Base-by-base conservation (phyloP, 1,284 basidiomycete genomes). In the Ceratobasidium sp. region DNA sequence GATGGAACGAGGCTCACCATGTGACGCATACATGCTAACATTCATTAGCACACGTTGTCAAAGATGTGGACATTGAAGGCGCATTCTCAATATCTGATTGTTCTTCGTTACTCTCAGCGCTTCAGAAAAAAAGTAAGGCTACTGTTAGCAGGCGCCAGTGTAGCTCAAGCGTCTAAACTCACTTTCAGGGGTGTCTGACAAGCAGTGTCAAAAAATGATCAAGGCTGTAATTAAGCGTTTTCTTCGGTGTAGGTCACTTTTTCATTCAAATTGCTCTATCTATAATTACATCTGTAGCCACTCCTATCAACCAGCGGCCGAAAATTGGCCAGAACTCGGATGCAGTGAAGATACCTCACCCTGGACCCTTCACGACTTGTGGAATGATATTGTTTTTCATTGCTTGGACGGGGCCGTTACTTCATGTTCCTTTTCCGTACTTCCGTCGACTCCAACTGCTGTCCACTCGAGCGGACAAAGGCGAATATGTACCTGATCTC, bases 191-290 rank as follows among this genome's bases (percentile, higher is more conserved):
- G 71, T 73, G 18, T 61, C 71, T 39, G 71, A 73, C n/a, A 73
- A 73, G 33, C 71, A 73, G 40, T 73, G 71, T 28, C 71, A 73
- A 58, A 73, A 73, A 60, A 73, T 72, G 23, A 73, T 73, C 9
- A 60, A 60, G 46, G 60, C 71, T n/a, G 71, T 73, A 5, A 73
- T 73, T 20, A 23, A 73, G 23, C 71, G 71, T 28, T 73, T 73
- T 26, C 71, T 73, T 18, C n/a, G 9, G 6, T 23, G 71, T 63
- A 33, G 42, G 56, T 44, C 20, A 44, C 60, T 28, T n/a, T 4
- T 60, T 60, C 12, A 23, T 56, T 42, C 28, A 53, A 12, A n/a
- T 13, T 40, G 18, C 5, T 26, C 49, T 40, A n/a, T 51, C 33
- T 9, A 60, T 28, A 60, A 7, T 20, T 42, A 42, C 60, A 9